A percentile compares a stretch with the other conserved stretches of the same genome.
Evolutionary conservation across 2,329 filamentous ascomycete genomes (phyloP).

Genomic region (Fusarium nodosum): DNA sequence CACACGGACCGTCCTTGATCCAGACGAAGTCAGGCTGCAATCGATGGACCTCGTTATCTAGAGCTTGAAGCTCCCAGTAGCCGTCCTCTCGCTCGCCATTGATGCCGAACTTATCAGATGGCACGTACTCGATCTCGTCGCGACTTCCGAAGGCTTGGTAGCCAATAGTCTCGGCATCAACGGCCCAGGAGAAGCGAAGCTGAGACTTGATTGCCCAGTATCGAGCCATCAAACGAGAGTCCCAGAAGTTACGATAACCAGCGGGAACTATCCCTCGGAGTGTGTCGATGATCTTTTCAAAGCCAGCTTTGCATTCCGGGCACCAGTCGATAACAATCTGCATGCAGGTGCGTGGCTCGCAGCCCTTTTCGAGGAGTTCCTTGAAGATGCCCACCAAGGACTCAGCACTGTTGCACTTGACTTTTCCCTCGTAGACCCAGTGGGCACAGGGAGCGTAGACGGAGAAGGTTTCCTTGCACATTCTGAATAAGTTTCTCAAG

Average conservation of each 20-base stretch:
- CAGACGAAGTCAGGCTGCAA: constrained; percentile 8
- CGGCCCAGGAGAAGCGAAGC: background rate
- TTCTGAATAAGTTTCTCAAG: background rate
- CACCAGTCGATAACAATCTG: constrained; percentile 20
- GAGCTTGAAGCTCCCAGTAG: constrained; percentile 18
- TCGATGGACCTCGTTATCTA: background rate
- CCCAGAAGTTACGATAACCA: constrained; percentile 11
- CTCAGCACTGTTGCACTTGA: constrained; percentile 1
- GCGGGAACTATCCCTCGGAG: background rate
- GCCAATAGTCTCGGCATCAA: constrained; percentile 1
- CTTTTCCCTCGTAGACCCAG: background rate
- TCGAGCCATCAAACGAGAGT: constrained; percentile 9
- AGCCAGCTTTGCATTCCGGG: constrained; percentile 1
- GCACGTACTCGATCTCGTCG: constrained; percentile 2
- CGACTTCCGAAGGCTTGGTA: background rate
- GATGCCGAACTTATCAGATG: background rate
- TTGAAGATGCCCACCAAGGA: background rate
- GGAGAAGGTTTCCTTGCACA: constrained; percentile 7
- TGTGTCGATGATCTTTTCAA: background rate
- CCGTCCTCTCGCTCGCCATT: background rate
- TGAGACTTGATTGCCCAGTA: constrained; percentile 25
- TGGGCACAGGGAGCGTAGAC: constrained; percentile 28
- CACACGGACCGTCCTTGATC: background rate
- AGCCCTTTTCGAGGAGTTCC: background rate
- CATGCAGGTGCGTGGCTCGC: background rate